Evolutionary conservation across 2,329 filamentous ascomycete genomes (phyloP), one percentile per base, ranked within the genome.

Genomic region (Paecilomyces sp.): DNA sequence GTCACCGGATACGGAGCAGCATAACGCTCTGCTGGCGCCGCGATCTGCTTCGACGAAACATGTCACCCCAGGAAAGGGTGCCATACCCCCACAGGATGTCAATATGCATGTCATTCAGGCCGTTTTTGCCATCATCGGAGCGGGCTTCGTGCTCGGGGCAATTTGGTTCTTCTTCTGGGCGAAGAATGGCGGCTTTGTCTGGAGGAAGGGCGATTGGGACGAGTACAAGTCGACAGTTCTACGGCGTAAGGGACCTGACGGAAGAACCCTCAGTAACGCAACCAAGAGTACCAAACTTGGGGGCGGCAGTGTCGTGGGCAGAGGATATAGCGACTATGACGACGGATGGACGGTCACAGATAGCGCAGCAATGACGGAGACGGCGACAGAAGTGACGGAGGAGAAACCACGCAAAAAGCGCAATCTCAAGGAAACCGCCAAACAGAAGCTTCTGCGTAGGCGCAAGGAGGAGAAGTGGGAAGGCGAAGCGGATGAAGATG

Each of bases 121-220:
- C 0, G 80, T 97, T 0, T 96, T 97, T 71, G 93, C 90, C 11
- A 74, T 97, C 18, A 85, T 97, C 57, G 91, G 90, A 34, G 86
- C 87, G 0, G 85, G 79, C 33, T 89, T 97, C 71, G 89, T 94
- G 25, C 61, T 90, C 3, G 84, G 81, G 0, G 85, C 83, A 25
- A 91, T 97, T 70, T 99, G 94, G 92, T 97, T 99, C 83, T 97
- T 99, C 83, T 96, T 96, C 83, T 95, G 91, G 89, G 93, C 93
- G 60, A 93, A 90, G 77, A 96, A 97, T 68, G 94, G 94, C 62
- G 94, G 94, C 13, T 97, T 97, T 79, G 80, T 89, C 64, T 97
- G 92, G 82, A 83, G 84, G 54, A 80, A 95, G 63, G 82, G 85
- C 36, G 94, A 99, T 76, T 99, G 94, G 93, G 93, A 97, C 5